A percentile compares a stretch with the other conserved stretches of the same genome.
Evolutionary conservation across 2,329 filamentous ascomycete genomes (phyloP).

Genomic region (Westerdykella sp.): DNA sequence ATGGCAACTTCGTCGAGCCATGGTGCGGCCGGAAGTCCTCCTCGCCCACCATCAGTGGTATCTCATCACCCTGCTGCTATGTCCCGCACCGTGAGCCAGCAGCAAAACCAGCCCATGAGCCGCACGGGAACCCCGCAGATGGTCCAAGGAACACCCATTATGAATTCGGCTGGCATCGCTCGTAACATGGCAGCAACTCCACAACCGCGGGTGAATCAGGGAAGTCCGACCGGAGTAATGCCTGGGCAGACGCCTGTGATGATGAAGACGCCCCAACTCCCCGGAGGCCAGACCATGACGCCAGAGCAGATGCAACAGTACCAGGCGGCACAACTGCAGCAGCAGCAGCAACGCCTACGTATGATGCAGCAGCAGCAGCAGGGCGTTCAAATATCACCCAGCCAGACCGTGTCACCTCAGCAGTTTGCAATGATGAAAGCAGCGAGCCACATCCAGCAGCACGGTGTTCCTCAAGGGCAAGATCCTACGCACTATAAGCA

Average conservation of each 20-base stretch:
- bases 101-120: constrained; percentile 32
- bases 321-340: constrained; percentile 18
- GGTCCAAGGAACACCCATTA: constrained; percentile 34
- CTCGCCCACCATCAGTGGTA: constrained; percentile 35
- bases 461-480: constrained; percentile 28
- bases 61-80: constrained; percentile 31
- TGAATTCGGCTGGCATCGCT: constrained; percentile 33
- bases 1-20: constrained; percentile 34
- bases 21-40: constrained; percentile 33
- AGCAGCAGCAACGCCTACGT: constrained; percentile 5
- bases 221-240: constrained; percentile 30
- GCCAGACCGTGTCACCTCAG: constrained; percentile 15
- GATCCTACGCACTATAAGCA: constrained; percentile 21
- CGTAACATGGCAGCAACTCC: constrained; percentile 34
- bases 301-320: constrained; percentile 31
- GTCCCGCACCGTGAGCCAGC: constrained; percentile 35
- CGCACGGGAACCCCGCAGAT: constrained; percentile 36
- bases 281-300: constrained; percentile 26
- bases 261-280: constrained; percentile 28
- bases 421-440: constrained; percentile 30
- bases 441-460: constrained; percentile 26
- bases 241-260: constrained; percentile 34
- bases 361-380: constrained; percentile 21
- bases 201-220: constrained; percentile 35
- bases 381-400: constrained; percentile 9